Percentiles rank a stretch among this genome's conserved stretches.
phyloP scores from a whole-genome alignment of 805 yeast species.

The Kodamaea nitidulidarum region DNA sequence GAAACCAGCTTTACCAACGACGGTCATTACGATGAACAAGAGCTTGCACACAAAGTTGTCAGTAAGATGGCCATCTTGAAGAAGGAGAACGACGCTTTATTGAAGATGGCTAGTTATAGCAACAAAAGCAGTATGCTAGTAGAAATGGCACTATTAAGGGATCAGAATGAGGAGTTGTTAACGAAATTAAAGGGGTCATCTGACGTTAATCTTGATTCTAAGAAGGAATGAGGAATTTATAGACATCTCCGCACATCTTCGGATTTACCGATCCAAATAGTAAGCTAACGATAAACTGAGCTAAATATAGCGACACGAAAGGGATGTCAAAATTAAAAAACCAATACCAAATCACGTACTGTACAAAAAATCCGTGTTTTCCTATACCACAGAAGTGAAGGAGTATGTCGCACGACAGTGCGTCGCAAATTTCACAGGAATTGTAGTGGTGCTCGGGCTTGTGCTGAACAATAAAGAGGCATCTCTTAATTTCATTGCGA shows the following conservation, averaged over 20 bases:
- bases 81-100: constrained; percentile 66
- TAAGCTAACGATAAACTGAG: too few relatives aligned
- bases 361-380: too few relatives aligned
- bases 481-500: too few relatives aligned
- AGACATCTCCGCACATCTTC: too few relatives aligned
- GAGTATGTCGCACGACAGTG: neutral
- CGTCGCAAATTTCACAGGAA: too few relatives aligned
- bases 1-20: constrained; percentile 39
- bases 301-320: too few relatives aligned
- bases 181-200: neutral
- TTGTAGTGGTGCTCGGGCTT: too few relatives aligned
- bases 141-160: constrained; percentile 58
- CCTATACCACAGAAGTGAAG: neutral
- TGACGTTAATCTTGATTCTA: neutral
- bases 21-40: constrained; percentile 71
- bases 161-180: constrained; percentile 7
- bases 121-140: constrained; percentile 67
- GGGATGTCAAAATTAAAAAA: too few relatives aligned
- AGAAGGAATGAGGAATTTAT: too few relatives aligned
- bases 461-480: too few relatives aligned
- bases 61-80: constrained; percentile 56
- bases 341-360: too few relatives aligned
- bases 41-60: constrained; percentile 68
- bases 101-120: constrained; percentile 71
- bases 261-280: too few relatives aligned